A percentile compares a stretch with the other conserved stretches of the same genome.
These are phyloP conservation scores for Silybum marianum DNA, from an alignment of 129 eudicot species.

Conservation along the genomic window DNA sequence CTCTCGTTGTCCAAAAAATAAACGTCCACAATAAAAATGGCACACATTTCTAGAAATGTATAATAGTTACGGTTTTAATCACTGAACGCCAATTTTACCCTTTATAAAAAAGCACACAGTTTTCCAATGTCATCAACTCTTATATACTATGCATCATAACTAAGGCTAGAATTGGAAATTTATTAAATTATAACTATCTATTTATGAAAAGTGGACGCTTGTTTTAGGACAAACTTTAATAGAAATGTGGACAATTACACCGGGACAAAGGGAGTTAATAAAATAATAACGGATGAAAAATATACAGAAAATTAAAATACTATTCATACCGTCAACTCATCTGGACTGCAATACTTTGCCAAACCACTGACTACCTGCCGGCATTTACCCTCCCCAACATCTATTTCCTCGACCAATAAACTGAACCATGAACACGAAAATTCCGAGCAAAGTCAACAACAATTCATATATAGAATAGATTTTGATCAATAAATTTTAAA, in stretches of 20 bases:
- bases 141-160: background rate
- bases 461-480: background rate
- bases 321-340: slow-evolving; percentile 69
- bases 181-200: background rate
- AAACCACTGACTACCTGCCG: slow-evolving; percentile 99
- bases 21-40: background rate
- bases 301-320: background rate
- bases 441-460: slow-evolving; percentile 4
- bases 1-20: background rate
- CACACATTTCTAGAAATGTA: background rate
- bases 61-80: background rate
- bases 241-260: background rate
- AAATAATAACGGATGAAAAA: background rate
- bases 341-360: slow-evolving; percentile 89
- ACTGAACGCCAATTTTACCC: background rate
- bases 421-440: slow-evolving; percentile 44
- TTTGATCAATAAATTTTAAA: background rate
- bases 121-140: background rate
- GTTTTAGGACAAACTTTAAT: background rate
- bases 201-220: background rate
- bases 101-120: background rate
- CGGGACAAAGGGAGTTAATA: background rate
- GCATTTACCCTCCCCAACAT: slow-evolving; percentile 81
- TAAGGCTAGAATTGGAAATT: background rate
- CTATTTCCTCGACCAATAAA: slow-evolving; percentile 96